phyloP scores from a whole-genome alignment of 495 filamentous ascomycete species.

The Penicillium fimorum region DNA sequence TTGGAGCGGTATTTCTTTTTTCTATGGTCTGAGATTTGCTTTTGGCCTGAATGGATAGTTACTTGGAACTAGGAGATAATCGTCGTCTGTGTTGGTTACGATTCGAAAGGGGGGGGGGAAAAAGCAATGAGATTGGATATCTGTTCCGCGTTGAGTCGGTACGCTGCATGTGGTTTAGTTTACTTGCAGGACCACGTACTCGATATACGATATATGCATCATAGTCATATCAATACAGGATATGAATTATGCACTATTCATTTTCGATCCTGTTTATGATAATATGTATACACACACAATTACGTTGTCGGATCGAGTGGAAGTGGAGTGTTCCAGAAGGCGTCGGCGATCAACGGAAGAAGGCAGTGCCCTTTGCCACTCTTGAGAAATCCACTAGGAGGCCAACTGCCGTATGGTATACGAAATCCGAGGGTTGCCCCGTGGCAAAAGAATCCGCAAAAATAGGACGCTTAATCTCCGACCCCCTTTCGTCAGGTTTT shows the following conservation, averaged over 20 bases:
- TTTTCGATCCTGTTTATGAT: neutral
- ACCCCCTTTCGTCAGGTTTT: neutral
- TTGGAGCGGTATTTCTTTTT: neutral
- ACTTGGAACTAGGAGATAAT: neutral
- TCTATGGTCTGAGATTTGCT: neutral
- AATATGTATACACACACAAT: neutral
- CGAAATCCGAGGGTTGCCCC: neutral
- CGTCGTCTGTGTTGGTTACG: neutral
- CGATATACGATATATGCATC: neutral
- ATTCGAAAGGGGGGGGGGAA: constrained; percentile 2
- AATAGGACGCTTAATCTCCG: constrained; percentile 7
- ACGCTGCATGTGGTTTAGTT: neutral
- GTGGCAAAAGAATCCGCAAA: constrained; percentile 5
- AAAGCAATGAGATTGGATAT: constrained; percentile 1
- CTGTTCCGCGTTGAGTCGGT: neutral
- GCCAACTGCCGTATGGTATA: neutral
- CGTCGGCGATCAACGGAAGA: constrained; percentile 1
- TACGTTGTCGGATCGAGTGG: neutral
- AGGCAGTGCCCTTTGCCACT: constrained; percentile 5
- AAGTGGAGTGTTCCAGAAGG: constrained; percentile 8
- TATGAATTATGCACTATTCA: neutral
- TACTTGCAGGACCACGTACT: neutral
- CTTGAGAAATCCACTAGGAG: neutral
- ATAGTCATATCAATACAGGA: neutral
- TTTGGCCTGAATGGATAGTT: neutral